Percentiles rank a stretch among this genome's conserved stretches.
Conservation (phyloP, 768 basidiomycete genomes). For the Suillus plorans region DNA sequence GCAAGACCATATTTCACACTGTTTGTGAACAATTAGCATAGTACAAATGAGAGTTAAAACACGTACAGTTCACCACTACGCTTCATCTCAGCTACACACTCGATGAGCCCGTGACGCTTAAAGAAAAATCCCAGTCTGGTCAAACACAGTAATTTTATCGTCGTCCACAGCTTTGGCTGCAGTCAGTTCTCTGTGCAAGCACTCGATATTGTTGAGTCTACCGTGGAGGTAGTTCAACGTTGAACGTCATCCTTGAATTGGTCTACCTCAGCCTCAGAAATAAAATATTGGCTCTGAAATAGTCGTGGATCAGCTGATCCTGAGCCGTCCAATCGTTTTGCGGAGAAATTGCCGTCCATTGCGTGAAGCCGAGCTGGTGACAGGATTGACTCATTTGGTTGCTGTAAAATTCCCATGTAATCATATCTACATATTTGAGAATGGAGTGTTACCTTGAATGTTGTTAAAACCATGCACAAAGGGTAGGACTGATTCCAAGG, state of each 20-base stretch:
- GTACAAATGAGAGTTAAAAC: neutral
- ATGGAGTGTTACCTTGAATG: too few relatives aligned
- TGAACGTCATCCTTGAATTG: conserved; percentile 18
- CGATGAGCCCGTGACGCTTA: conserved; percentile 33
- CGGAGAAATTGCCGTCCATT: too few relatives aligned
- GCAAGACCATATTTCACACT: conserved; percentile 10
- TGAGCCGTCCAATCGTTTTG: too few relatives aligned
- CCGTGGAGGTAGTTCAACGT: neutral
- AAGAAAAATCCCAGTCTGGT: conserved; percentile 39
- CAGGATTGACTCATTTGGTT: too few relatives aligned
- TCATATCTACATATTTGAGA: too few relatives aligned
- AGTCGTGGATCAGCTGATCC: conserved; percentile 17
- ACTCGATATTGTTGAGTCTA: neutral
- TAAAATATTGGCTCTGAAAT: conserved; percentile 27
- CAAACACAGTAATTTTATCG: conserved; percentile 37
- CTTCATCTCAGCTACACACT: conserved; percentile 34
- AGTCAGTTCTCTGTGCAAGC: conserved; percentile 34
- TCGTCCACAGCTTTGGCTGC: conserved; percentile 25
- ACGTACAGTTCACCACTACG: conserved; percentile 38
- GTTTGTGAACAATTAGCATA: neutral
- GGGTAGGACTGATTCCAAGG: too few relatives aligned
- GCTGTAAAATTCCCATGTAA: too few relatives aligned
- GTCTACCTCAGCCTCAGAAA: conserved; percentile 27
- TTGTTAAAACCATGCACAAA: too few relatives aligned
- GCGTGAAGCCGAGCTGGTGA: too few relatives aligned